Evolutionary conservation across 768 basidiomycete species (phyloP).

Genomic region (Suillus clintonianus): DNA sequence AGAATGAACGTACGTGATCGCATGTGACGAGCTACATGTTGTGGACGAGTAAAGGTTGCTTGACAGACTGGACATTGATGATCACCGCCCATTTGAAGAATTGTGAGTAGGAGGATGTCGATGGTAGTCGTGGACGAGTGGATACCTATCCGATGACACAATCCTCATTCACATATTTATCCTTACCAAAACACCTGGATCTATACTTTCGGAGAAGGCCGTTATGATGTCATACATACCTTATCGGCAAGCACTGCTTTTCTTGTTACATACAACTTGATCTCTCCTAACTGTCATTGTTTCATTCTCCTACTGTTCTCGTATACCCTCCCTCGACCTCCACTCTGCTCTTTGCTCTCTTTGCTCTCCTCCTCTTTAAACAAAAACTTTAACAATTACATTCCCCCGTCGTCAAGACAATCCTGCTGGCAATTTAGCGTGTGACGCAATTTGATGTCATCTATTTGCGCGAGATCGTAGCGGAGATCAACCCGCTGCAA

Average conservation of each 20-base stretch:
- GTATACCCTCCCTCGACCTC: no score
- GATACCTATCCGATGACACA: slow-evolving; percentile 34
- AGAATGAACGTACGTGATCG: slow-evolving; percentile 77
- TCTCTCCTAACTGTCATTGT: slow-evolving; percentile 8
- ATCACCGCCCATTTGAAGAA: slow-evolving; percentile 65
- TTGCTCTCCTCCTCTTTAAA: no score
- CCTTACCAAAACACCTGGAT: slow-evolving; percentile 18
- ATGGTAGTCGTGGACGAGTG: slow-evolving; percentile 22
- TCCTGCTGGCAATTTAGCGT: slow-evolving; percentile 7
- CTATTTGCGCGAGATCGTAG: slow-evolving; percentile 46
- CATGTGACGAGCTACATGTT: slow-evolving; percentile 90
- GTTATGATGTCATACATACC: slow-evolving; percentile 8
- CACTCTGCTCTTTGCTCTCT: no score
- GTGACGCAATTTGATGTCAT: slow-evolving; percentile 31
- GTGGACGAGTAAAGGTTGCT: slow-evolving; percentile 85
- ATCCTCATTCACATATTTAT: slow-evolving; percentile 38
- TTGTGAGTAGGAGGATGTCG: background rate
- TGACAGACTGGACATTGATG: slow-evolving; percentile 88
- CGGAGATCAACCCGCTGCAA: slow-evolving; percentile 60
- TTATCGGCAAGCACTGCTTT: slow-evolving; percentile 4
- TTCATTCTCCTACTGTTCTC: no score
- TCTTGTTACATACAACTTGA: background rate
- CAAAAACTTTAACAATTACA: no score
- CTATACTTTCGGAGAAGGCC: background rate
- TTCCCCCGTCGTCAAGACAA: slow-evolving; percentile 39